Evolutionary conservation across 768 basidiomycete species (phyloP), one percentile per base, ranked within the genome.

Genomic region (Mycena venus): DNA sequence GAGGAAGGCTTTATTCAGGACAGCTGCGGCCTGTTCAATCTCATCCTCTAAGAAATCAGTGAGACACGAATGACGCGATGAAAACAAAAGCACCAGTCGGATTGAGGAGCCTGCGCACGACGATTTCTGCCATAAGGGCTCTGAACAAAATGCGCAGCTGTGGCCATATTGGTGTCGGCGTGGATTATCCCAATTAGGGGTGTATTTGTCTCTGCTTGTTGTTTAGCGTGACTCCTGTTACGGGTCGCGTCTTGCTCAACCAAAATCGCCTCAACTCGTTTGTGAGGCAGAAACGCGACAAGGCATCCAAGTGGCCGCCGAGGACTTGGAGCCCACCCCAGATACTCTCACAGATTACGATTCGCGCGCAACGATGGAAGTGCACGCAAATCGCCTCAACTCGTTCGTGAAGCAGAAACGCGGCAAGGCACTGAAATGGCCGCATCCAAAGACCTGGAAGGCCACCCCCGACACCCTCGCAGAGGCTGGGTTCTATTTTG

Each of bases 401-500:
- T 95, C 95, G 0, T 96, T 95, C 81, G 77, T 84, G 10, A 92
- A 92, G 83, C 79, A 91, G 0, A 91, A 89, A 77, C 88, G 92
- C 75, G 84, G 91, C 70, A 94, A 89, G 87, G n/a, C 84, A 47
- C 76, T 90, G n/a, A 94, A 91, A 83, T 99, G 96, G 95, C 93
- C 96, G 0, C 95, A 97, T 76, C 89, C 94, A 0, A 51, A 82
- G 0, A 78, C 85, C 21, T 95, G 91, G 81, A 83, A 85, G 62
- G 93, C 97, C 56, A 96, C 90, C 62, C 92, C 97, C 1, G 83
- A 88, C 65, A 87, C 90, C 4, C 90, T 99, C 19, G 94, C 97
- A 2, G 91, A 94, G 76, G 97, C 97, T 3, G 97, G 97, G 11
- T 99, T 98, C 85, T 97, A 91, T 87, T 97, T 89, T 83, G 87